Conservation (phyloP, 495 filamentous ascomycete species). For the Barbatosphaeria neglecta region DNA sequence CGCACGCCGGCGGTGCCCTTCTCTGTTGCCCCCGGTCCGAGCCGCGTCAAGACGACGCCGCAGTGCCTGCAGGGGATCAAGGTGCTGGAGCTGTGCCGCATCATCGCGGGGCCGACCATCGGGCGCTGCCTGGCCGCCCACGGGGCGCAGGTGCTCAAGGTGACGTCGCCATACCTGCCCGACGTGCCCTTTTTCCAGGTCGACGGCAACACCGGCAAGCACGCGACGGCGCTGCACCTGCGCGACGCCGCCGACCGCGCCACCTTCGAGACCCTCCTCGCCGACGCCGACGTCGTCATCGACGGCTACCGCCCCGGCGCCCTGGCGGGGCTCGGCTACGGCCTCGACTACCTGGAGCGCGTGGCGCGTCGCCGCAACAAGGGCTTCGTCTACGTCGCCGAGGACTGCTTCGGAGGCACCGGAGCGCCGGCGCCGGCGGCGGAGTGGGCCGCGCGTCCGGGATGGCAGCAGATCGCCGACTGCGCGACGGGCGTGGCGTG, state of each 20-base stretch:
- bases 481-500: slow-evolving; percentile 50
- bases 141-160: slow-evolving; percentile 57
- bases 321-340: slow-evolving; percentile 54
- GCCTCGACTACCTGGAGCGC: slow-evolving; percentile 36
- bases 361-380: slow-evolving; percentile 41
- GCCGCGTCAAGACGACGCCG: slow-evolving; percentile 20
- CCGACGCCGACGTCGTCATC: slow-evolving; percentile 47
- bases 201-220: slow-evolving; percentile 65
- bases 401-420: slow-evolving; percentile 57
- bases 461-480: slow-evolving; percentile 53
- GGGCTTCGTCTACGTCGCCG: slow-evolving; percentile 57
- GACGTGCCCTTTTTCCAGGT: slow-evolving; percentile 77
- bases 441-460: slow-evolving; percentile 37
- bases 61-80: slow-evolving; percentile 42
- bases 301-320: slow-evolving; percentile 61
- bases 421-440: slow-evolving; percentile 14
- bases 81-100: slow-evolving; percentile 59
- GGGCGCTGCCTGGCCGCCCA: slow-evolving; percentile 55
- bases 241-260: slow-evolving; percentile 38
- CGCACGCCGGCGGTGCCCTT: slow-evolving; percentile 41
- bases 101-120: slow-evolving; percentile 52
- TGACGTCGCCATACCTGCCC: slow-evolving; percentile 54
- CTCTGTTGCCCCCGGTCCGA: slow-evolving; percentile 16
- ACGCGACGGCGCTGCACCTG: slow-evolving; percentile 41
- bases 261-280: slow-evolving; percentile 47